Conservation (phyloP, 768 basidiomycete genomes). For the Collybiopsis confluens region DNA sequence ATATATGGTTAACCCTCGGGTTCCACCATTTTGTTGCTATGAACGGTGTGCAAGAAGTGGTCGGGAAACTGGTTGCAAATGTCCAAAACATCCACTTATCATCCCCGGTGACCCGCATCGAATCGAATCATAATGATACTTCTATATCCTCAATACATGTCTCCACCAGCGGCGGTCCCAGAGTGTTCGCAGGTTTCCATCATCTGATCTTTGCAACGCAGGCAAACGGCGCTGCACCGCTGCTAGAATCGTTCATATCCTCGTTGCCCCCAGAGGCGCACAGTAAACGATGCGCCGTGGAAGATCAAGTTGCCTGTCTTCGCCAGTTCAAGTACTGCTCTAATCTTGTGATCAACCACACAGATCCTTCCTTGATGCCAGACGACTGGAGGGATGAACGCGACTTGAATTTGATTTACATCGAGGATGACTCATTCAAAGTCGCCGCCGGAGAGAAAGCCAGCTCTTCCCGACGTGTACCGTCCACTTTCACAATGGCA, state of each 20-base stretch:
- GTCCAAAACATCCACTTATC: slow-evolving; percentile 52
- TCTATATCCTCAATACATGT: slow-evolving; percentile 36
- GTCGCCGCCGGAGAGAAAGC: slow-evolving; percentile 11
- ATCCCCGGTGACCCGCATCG: slow-evolving; percentile 44
- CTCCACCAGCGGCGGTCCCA: slow-evolving; percentile 20
- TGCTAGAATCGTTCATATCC: slow-evolving; percentile 45
- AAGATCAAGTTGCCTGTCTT: slow-evolving; percentile 44
- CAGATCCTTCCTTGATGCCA: slow-evolving; percentile 57
- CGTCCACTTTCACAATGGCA: slow-evolving; percentile 58
- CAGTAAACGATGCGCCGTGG: slow-evolving; percentile 26
- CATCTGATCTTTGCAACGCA: slow-evolving; percentile 74
- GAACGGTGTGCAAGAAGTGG: slow-evolving; percentile 57
- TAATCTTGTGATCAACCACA: slow-evolving; percentile 69
- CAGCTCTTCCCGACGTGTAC: slow-evolving; percentile 25
- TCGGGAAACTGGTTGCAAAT: slow-evolving; percentile 41
- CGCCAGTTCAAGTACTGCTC: slow-evolving; percentile 48
- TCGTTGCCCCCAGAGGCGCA: slow-evolving; percentile 27
- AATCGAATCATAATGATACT: slow-evolving; percentile 29
- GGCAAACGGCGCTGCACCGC: slow-evolving; percentile 54
- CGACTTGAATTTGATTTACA: slow-evolving; percentile 61
- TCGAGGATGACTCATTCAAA: neutral
- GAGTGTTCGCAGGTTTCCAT: slow-evolving; percentile 45
- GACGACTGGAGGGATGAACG: slow-evolving; percentile 43
- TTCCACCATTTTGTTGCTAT: slow-evolving; percentile 65
- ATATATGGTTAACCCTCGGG: slow-evolving; percentile 63